Base-by-base conservation (phyloP, 306 rosid species). In the Phaseolus lunatus region DNA sequence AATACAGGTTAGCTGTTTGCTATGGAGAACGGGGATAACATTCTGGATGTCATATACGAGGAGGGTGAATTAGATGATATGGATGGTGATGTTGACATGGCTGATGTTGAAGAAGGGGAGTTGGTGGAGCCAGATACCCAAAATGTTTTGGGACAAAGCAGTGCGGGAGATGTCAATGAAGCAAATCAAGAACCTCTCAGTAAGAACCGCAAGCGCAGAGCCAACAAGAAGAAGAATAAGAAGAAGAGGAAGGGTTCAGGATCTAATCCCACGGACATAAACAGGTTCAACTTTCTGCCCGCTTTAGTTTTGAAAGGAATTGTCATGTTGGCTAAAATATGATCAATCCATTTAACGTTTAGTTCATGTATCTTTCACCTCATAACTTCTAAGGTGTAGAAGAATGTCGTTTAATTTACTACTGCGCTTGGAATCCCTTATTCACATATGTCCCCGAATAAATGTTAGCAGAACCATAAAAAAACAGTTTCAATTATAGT, bases 81-180 rank as follows among this genome's bases (percentile, higher is more conserved):
- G 16, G 58, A 61, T 39, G 92, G 82, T 0, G 96, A 94, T 61
- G 92, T 95, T 73, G 97, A 95, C 24, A 95, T 95, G 98, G 19
- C 82, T 10, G 98, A 92, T 79, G 81, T 90, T 16, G 98, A 94
- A 78, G 96, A 90, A 84, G 97, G 98, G 7, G 98, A 92, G 78
- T 59, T 95, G 37, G 76, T 90, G 74, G 90, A 88, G n/a, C 71
- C 58, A 23, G 63, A 68, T 69, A 74, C 84, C 5, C 70, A 22
- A 3, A 67, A 58, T 52, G 81, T 47, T 70, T 47, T 26, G 67
- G 89, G 37, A 52, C 80, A 72, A 66, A 76, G 75, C 83, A 65
- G 58, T 70, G 75, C 23, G 1, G 75, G 9, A 0, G 49, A 45
- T 22, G 79, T 67, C 56, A 86, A 84, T 82, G 67, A 63, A 33